Evolutionary conservation across 169 alveolate species (phyloP).

Genomic region (Babesia microti): DNA sequence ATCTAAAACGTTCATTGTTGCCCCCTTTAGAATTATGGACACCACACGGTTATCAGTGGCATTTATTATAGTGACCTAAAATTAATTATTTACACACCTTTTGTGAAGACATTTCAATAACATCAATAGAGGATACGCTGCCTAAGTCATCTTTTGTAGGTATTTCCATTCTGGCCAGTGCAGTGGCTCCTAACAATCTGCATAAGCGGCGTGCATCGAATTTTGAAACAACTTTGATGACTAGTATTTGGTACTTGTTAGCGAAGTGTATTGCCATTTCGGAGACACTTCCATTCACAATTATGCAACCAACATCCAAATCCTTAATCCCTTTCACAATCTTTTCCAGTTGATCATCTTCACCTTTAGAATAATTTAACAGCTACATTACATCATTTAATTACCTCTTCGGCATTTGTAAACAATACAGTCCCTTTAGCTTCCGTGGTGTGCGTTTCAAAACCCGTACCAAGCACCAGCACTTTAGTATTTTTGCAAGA

Average conservation of each 20-base stretch:
- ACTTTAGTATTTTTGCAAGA: slow-evolving; percentile 84
- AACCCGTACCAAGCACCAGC: slow-evolving; percentile 90
- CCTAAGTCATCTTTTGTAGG: slow-evolving; percentile 96
- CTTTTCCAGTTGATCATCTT: slow-evolving; percentile 78
- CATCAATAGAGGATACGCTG: slow-evolving; percentile 76
- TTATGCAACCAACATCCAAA: slow-evolving; percentile 82
- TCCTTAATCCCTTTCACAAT: slow-evolving; percentile 71
- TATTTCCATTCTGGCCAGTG: slow-evolving; percentile 81
- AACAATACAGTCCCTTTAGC: slow-evolving; percentile 97
- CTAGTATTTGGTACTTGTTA: slow-evolving; percentile 88
- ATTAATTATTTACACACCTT: slow-evolving; percentile 52
- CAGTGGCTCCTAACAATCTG: slow-evolving; percentile 86
- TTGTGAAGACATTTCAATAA: slow-evolving; percentile 86
- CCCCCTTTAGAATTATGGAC: slow-evolving; percentile 93
- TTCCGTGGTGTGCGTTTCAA: slow-evolving; percentile 91
- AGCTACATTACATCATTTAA: slow-evolving; percentile 33
- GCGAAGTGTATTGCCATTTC: slow-evolving; percentile 93
- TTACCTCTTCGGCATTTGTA: slow-evolving; percentile 90
- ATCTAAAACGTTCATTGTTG: slow-evolving; percentile 90
- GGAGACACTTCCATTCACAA: slow-evolving; percentile 88
- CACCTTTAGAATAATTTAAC: slow-evolving; percentile 80
- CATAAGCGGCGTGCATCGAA: slow-evolving; percentile 91
- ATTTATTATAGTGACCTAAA: slow-evolving; percentile 47
- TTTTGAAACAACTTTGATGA: slow-evolving; percentile 80
- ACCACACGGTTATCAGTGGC: slow-evolving; percentile 63